phyloP scores from a whole-genome alignment of 1,284 basidiomycete genomes.

The Grifola frondosa region DNA sequence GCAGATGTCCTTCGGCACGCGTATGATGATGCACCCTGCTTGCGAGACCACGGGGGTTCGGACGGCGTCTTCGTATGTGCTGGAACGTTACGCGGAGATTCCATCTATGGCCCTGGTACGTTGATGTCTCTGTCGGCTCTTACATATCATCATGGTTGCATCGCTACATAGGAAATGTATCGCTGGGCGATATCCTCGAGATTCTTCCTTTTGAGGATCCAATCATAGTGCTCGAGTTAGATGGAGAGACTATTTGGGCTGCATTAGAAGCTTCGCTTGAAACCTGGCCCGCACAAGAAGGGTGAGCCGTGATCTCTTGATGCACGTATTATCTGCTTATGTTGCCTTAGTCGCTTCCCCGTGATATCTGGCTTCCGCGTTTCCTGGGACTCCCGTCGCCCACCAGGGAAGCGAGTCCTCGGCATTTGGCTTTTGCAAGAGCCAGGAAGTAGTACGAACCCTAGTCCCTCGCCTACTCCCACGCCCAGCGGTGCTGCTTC shows the following conservation, averaged over 20 bases:
- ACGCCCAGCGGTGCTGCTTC: slow-evolving; percentile 39
- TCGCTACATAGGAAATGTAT: slow-evolving; percentile 59
- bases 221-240: slow-evolving; percentile 78
- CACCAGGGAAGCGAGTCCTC: slow-evolving; percentile 69
- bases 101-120: slow-evolving; percentile 77
- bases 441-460: slow-evolving; percentile 33
- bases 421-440: slow-evolving; percentile 69
- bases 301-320: slow-evolving; percentile 42
- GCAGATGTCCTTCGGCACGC: slow-evolving; percentile 85
- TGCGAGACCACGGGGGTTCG: slow-evolving; percentile 61
- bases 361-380: slow-evolving; percentile 85
- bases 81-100: slow-evolving; percentile 88
- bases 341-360: slow-evolving; percentile 73
- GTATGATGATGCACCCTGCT: slow-evolving; percentile 76
- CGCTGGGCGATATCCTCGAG: slow-evolving; percentile 82
- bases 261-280: slow-evolving; percentile 75
- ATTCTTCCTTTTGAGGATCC: slow-evolving; percentile 91
- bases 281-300: slow-evolving; percentile 90
- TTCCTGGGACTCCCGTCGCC: slow-evolving; percentile 80
- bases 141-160: slow-evolving; percentile 1
- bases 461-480: slow-evolving; percentile 30
- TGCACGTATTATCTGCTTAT: background rate
- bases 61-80: slow-evolving; percentile 83
- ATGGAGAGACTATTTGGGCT: slow-evolving; percentile 81
- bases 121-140: background rate